phyloP scores from a whole-genome alignment of 2,329 filamentous ascomycete species.

The Cladophialophora chaetospira region DNA sequence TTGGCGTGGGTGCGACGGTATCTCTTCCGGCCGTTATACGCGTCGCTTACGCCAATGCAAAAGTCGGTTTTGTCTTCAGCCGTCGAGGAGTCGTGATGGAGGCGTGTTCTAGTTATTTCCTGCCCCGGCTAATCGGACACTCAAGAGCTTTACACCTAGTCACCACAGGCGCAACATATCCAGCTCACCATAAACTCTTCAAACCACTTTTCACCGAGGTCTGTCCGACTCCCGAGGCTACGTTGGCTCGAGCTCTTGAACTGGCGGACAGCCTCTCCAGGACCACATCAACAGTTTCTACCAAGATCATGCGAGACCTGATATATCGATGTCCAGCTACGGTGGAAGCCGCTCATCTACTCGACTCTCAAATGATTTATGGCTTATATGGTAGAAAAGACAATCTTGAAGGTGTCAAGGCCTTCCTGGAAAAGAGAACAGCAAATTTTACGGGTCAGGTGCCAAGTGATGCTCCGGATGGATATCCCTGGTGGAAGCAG shows the following conservation, averaged over 20 bases:
- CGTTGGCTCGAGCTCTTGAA: constrained; percentile 64
- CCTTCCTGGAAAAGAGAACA: constrained; percentile 68
- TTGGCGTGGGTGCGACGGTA: constrained; percentile 63
- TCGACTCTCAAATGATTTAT: constrained; percentile 55
- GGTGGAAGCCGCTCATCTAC: constrained; percentile 68
- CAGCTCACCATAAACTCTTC: constrained; percentile 51
- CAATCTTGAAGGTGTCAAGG: constrained; percentile 65
- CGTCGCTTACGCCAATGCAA: constrained; percentile 52
- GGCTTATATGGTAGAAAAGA: constrained; percentile 51
- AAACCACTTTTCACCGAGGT: constrained; percentile 67
- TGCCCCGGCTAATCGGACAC: constrained; percentile 66
- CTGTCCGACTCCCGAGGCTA: constrained; percentile 58
- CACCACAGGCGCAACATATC: constrained; percentile 65
- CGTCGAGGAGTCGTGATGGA: constrained; percentile 69
- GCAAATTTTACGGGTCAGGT: constrained; percentile 63
- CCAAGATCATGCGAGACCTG: constrained; percentile 17
- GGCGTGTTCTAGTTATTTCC: constrained; percentile 66
- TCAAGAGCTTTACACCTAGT: constrained; percentile 64
- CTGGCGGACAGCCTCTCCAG: constrained; percentile 66
- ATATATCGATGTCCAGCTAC: constrained; percentile 36
- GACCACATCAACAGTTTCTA: constrained; percentile 58
- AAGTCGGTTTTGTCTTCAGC: constrained; percentile 70
- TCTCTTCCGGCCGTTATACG: constrained; percentile 57
- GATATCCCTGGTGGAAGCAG: constrained; percentile 69
- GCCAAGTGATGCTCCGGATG: constrained; percentile 58